Evolutionary conservation across 2,329 filamentous ascomycete genomes (phyloP).

Genomic region (Microdochium trichocladiopsis): DNA sequence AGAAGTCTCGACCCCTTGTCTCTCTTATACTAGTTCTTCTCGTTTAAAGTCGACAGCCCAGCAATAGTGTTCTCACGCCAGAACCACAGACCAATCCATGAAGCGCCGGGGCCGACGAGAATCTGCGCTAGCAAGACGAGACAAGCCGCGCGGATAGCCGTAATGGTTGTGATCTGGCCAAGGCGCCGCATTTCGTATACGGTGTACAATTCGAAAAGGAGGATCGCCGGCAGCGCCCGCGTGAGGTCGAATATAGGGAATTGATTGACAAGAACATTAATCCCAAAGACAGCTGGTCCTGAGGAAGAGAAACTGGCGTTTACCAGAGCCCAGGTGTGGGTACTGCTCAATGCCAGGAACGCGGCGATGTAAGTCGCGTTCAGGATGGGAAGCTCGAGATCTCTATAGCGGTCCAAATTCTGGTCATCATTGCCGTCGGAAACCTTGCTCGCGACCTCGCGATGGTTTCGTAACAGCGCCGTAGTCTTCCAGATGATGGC

Average conservation of each 20-base stretch:
- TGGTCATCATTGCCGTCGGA: neutral
- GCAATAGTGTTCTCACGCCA: constrained; percentile 12
- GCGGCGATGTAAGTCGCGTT: neutral
- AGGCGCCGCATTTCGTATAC: constrained; percentile 12
- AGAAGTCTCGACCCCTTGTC: neutral
- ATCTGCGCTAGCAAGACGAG: constrained; percentile 4
- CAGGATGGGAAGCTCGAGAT: neutral
- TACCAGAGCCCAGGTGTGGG: neutral
- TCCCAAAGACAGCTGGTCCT: neutral
- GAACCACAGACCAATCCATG: constrained; percentile 13
- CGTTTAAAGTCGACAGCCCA: neutral
- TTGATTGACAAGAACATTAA: neutral
- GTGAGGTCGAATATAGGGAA: neutral
- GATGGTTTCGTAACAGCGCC: neutral
- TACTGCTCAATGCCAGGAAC: neutral
- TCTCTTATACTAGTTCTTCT: neutral
- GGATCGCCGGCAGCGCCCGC: neutral
- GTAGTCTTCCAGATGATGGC: neutral
- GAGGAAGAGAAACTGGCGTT: constrained; percentile 1
- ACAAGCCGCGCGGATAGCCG: constrained; percentile 1
- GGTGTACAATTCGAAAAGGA: constrained; percentile 7
- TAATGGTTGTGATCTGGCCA: constrained; percentile 11
- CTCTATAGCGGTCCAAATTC: neutral
- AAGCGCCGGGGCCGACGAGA: constrained; percentile 12
- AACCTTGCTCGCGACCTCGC: neutral